Evolutionary conservation across 352 stramenopile species (phyloP), one percentile per base, ranked within the genome.

Genomic region (Globisporangium takayamanum): DNA sequence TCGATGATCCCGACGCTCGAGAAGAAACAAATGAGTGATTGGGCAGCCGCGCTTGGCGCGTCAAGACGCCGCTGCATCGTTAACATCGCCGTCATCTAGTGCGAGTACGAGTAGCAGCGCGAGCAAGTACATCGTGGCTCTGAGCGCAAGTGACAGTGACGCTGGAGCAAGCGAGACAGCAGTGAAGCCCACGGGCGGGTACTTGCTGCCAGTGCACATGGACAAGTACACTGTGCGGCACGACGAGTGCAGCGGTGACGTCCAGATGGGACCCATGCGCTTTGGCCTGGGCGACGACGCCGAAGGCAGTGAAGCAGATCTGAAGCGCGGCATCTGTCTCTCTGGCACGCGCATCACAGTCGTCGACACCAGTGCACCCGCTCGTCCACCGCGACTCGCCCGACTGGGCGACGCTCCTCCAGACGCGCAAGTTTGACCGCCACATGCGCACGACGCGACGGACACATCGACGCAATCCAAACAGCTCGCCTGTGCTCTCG

Each of bases 361-460:
- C 16, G 14, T 67, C 4, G 54, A 66, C 46, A 58, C 57, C 20
- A 12, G n/a, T 55, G 16, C 22, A 52, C 1, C 48, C 47, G 20
- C 18, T 53, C 15, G 37, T 25, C 8, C 53, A 50, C 0, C 50
- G 60, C 28, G 55, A 63, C 48, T 50, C 65, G 10, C 67, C 61
- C 10, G 73, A 82, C 64, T 56, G 76, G 48, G 73, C 80, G 11
- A 59, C 66, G 15, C 60, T 76, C 30, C 57, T 80, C 2, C 77
- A 88, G n/a, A 59, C 66, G 28, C 72, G 64, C 46, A 91, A 89
- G 56, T 91, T 91, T 59, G 77, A 88, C 41, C 78, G 66, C 14
- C 78, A 91, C 60, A 91, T 91, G 81, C 75, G 70, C 42, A 62
- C 78, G 18, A 67, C 74, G 33, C 64, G 81, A n/a, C 72, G 81